Percentiles rank a stretch among this genome's conserved stretches.
phyloP scores from a whole-genome alignment of 2,329 filamentous ascomycete genomes.

The Coniochaeta hoffmannii region DNA sequence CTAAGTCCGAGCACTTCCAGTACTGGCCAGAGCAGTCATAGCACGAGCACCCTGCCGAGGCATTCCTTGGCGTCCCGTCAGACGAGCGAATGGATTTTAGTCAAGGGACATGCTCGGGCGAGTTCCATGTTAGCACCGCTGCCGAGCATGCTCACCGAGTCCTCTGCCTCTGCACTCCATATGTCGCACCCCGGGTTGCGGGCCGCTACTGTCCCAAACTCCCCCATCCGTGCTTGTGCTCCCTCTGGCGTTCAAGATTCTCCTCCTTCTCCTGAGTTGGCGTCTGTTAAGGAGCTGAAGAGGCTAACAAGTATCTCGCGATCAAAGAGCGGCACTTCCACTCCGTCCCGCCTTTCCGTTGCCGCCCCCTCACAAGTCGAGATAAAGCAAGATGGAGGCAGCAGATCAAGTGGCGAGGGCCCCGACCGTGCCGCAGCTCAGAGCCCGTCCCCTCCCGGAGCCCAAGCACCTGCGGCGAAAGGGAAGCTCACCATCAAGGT shows the following conservation, averaged over 20 bases:
- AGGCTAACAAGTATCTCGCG: slow-evolving; percentile 81
- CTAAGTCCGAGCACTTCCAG: slow-evolving; percentile 33
- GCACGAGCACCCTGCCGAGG: slow-evolving; percentile 23
- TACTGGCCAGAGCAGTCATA: slow-evolving; percentile 28
- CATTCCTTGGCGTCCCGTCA: slow-evolving; percentile 28
- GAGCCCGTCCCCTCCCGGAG: slow-evolving; percentile 44
- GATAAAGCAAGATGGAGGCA: slow-evolving; percentile 28
- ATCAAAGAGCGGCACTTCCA: slow-evolving; percentile 86
- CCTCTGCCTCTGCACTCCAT: slow-evolving; percentile 57
- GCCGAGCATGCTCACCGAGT: slow-evolving; percentile 56
- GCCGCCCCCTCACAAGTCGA: slow-evolving; percentile 46
- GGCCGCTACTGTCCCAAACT: slow-evolving; percentile 42
- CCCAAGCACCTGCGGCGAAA: slow-evolving; percentile 64
- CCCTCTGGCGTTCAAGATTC: slow-evolving; percentile 25
- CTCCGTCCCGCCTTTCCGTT: slow-evolving; percentile 77
- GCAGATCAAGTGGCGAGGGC: slow-evolving; percentile 30
- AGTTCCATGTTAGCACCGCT: slow-evolving; percentile 48
- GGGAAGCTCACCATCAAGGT: slow-evolving; percentile 90
- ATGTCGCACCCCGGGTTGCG: slow-evolving; percentile 60
- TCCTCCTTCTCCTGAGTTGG: slow-evolving; percentile 43
- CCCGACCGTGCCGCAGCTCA: slow-evolving; percentile 42
- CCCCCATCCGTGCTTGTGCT: slow-evolving; percentile 37
- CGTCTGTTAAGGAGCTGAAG: slow-evolving; percentile 62
- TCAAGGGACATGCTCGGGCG: slow-evolving; percentile 33
- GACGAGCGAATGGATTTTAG: slow-evolving; percentile 35